Percentiles rank a stretch among this genome's conserved stretches.
Evolutionary conservation across 1,284 basidiomycete species (phyloP).

Genomic region (Apiotrichum sp.): DNA sequence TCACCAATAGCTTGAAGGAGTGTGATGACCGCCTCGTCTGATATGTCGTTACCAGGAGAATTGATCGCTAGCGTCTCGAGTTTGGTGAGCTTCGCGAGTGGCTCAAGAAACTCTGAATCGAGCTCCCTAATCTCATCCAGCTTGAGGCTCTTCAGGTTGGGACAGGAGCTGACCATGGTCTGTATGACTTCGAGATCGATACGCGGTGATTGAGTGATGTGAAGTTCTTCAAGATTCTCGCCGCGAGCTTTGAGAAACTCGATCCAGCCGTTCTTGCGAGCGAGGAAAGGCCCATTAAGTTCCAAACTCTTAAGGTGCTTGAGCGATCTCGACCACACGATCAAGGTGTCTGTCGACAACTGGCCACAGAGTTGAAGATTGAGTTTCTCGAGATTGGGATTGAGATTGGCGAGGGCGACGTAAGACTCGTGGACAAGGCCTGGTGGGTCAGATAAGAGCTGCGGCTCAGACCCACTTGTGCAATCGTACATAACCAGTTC

Average conservation of each 20-base stretch:
- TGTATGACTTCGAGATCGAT: slow-evolving; percentile 71
- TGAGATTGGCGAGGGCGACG: slow-evolving; percentile 64
- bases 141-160: slow-evolving; percentile 61
- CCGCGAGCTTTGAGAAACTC: slow-evolving; percentile 62
- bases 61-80: slow-evolving; percentile 38
- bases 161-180: slow-evolving; percentile 60
- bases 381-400: slow-evolving; percentile 69
- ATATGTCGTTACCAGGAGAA: slow-evolving; percentile 45
- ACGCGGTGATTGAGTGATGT: slow-evolving; percentile 78
- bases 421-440: slow-evolving; percentile 65
- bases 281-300: slow-evolving; percentile 83
- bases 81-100: slow-evolving; percentile 49
- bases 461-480: slow-evolving; percentile 60
- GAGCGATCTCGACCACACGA: slow-evolving; percentile 60
- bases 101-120: slow-evolving; percentile 58
- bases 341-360: slow-evolving; percentile 64
- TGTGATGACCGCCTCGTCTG: slow-evolving; percentile 56
- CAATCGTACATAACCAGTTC: slow-evolving; percentile 79
- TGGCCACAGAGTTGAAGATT: slow-evolving; percentile 84
- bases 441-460: slow-evolving; percentile 35
- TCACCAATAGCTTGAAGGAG: slow-evolving; percentile 56
- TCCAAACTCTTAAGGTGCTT: slow-evolving; percentile 64
- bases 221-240: slow-evolving; percentile 62
- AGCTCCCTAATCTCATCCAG: slow-evolving; percentile 74
- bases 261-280: slow-evolving; percentile 69